Evolutionary conservation across 2,329 filamentous ascomycete species (phyloP).

Genomic region (Eutypella sp.): DNA sequence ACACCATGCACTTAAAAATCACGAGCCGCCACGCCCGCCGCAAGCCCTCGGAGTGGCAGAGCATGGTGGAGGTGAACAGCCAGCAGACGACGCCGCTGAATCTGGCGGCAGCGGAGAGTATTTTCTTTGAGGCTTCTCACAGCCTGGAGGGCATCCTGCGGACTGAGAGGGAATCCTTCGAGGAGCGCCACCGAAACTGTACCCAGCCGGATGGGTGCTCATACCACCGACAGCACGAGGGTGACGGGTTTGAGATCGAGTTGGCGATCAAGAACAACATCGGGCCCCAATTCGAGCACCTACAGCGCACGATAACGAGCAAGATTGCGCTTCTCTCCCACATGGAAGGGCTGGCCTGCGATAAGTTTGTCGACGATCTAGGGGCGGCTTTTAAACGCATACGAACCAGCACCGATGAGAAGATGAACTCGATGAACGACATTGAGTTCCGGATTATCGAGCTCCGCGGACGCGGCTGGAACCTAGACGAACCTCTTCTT

Average conservation of each 20-base stretch:
- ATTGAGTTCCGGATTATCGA: slow-evolving; percentile 44
- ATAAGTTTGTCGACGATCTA: slow-evolving; percentile 37
- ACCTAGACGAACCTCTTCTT: slow-evolving; percentile 39
- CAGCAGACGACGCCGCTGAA: slow-evolving; percentile 43
- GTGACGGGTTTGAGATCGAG: slow-evolving; percentile 40
- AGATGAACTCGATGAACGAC: slow-evolving; percentile 38
- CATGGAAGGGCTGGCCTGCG: slow-evolving; percentile 36
- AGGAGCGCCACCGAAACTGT: slow-evolving; percentile 33
- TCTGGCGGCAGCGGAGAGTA: slow-evolving; percentile 38
- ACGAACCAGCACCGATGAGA: slow-evolving; percentile 37
- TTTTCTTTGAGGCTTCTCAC: slow-evolving; percentile 41
- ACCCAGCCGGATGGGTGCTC: slow-evolving; percentile 30
- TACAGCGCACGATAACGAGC: slow-evolving; percentile 38
- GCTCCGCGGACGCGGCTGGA: slow-evolving; percentile 42
- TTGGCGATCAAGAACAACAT: slow-evolving; percentile 45
- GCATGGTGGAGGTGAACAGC: slow-evolving; percentile 40
- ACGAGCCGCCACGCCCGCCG: slow-evolving; percentile 35
- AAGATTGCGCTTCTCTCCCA: slow-evolving; percentile 42
- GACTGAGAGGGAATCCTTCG: slow-evolving; percentile 35
- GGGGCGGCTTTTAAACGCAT: slow-evolving; percentile 31
- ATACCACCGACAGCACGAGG: slow-evolving; percentile 35
- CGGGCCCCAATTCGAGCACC: slow-evolving; percentile 41
- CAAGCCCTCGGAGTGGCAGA: slow-evolving; percentile 32
- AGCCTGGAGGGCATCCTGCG: slow-evolving; percentile 37
- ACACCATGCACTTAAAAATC: slow-evolving; percentile 41